Percentiles rank a stretch among this genome's conserved stretches.
These are phyloP conservation scores for Blastocystis sp. DNA, from an alignment of 352 stramenopile genomes.

Conservation along the genomic window DNA sequence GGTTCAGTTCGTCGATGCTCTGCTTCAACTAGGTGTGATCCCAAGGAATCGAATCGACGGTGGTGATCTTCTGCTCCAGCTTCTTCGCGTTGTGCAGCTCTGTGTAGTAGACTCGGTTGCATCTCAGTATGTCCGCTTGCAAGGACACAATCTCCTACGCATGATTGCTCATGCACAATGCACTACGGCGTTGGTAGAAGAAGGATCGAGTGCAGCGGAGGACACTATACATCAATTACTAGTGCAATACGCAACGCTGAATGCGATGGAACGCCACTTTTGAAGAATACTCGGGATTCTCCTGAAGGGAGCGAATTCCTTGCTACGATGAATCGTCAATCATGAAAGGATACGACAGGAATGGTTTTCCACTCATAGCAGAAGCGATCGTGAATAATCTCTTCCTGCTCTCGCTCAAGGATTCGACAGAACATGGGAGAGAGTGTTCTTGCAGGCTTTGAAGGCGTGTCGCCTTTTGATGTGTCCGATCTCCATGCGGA, in stretches of 20 bases:
- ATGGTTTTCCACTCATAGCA: constrained; percentile 33
- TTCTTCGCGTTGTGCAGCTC: background rate
- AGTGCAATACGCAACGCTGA: background rate
- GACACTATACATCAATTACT: constrained; percentile 6
- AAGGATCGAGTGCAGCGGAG: background rate
- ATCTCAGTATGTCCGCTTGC: constrained; percentile 30
- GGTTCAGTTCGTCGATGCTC: constrained; percentile 37
- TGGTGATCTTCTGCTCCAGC: constrained; percentile 7
- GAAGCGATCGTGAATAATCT: constrained; percentile 3
- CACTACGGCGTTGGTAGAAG: background rate
- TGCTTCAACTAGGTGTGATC: constrained; percentile 33
- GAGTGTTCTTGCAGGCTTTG: too few relatives aligned
- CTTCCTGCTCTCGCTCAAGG: background rate
- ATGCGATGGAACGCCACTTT: constrained; percentile 20
- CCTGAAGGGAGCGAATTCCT: background rate
- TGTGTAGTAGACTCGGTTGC: constrained; percentile 34
- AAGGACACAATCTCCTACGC: constrained; percentile 28
- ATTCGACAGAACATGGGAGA: background rate
- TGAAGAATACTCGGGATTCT: background rate
- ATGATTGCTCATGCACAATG: background rate
- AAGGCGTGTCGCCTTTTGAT: too few relatives aligned
- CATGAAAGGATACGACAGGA: background rate
- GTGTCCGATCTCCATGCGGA: background rate
- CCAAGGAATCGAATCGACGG: background rate
- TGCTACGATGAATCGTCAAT: background rate